A percentile compares a stretch with the other conserved stretches of the same genome.
phyloP scores from a whole-genome alignment of 2,329 filamentous ascomycete species.

The Xylaria sp. region DNA sequence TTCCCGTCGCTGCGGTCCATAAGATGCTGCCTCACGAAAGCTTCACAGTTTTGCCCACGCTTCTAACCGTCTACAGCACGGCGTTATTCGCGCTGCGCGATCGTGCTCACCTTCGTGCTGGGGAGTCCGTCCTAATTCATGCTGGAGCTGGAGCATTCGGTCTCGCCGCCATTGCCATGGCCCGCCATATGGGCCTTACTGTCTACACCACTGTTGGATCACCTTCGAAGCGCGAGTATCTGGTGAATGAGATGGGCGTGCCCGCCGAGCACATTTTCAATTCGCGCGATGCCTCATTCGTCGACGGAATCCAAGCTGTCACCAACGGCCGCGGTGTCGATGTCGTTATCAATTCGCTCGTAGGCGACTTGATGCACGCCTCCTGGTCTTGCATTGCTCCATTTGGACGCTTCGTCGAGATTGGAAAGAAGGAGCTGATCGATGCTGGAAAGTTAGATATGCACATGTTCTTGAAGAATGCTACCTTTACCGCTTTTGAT shows the following conservation, averaged over 20 bases:
- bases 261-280: conserved; percentile 11
- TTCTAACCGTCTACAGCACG: neutral
- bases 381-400: conserved; percentile 52
- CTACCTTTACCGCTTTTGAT: conserved; percentile 56
- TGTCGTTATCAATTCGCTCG: conserved; percentile 56
- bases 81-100: conserved; percentile 20
- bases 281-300: conserved; percentile 13
- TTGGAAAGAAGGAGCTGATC: conserved; percentile 53
- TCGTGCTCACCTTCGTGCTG: conserved; percentile 2
- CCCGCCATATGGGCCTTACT: neutral
- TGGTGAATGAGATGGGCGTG: conserved; percentile 5
- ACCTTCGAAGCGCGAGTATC: conserved; percentile 8
- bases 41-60: neutral
- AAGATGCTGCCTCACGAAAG: conserved; percentile 17
- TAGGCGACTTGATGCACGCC: conserved; percentile 52
- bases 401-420: conserved; percentile 56
- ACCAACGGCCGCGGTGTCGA: conserved; percentile 41
- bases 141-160: conserved; percentile 51
- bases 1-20: conserved; percentile 5
- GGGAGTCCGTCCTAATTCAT: conserved; percentile 26
- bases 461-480: conserved; percentile 53
- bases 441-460: conserved; percentile 55
- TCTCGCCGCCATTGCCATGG: conserved; percentile 48
- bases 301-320: neutral
- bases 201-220: conserved; percentile 20